phyloP scores from a whole-genome alignment of 2,329 filamentous ascomycete genomes.

The Tolypocladium endophyticum region DNA sequence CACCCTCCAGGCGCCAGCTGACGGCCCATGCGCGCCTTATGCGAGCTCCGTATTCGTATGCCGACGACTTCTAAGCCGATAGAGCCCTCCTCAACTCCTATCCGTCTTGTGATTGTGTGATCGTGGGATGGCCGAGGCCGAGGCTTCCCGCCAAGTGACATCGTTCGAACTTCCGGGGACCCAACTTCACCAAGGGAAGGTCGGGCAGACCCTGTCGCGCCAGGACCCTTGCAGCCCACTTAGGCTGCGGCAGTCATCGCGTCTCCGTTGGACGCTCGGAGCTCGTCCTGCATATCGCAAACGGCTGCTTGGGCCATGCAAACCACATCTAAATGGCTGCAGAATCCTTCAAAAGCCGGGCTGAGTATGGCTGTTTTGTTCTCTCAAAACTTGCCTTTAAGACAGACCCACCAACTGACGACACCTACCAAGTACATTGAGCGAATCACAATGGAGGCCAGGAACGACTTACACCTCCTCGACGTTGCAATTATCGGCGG shows the following conservation, averaged over 20 bases:
- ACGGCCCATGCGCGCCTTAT: background rate
- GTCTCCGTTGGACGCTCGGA: background rate
- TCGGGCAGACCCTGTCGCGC: background rate
- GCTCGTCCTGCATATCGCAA: background rate
- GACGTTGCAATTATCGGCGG: conserved; percentile 28
- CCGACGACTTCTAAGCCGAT: background rate
- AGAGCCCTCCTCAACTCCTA: background rate
- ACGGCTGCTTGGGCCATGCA: background rate
- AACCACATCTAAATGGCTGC: background rate
- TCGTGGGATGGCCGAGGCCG: background rate
- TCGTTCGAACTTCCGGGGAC: background rate
- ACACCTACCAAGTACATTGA: background rate
- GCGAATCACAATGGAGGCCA: background rate
- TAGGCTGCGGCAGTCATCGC: background rate
- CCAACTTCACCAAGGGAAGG: no score
- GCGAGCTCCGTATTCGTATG: background rate
- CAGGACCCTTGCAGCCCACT: background rate
- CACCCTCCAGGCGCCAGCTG: background rate
- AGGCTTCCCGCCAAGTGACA: background rate
- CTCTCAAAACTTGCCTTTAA: background rate
- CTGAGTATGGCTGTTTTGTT: no score
- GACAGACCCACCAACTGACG: background rate
- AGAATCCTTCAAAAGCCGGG: background rate
- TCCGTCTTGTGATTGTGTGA: background rate
- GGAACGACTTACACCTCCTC: conserved; percentile 9